These are phyloP conservation scores for Elsinoe australis DNA, from an alignment of 2,329 filamentous ascomycete genomes.

Conservation along the genomic window DNA sequence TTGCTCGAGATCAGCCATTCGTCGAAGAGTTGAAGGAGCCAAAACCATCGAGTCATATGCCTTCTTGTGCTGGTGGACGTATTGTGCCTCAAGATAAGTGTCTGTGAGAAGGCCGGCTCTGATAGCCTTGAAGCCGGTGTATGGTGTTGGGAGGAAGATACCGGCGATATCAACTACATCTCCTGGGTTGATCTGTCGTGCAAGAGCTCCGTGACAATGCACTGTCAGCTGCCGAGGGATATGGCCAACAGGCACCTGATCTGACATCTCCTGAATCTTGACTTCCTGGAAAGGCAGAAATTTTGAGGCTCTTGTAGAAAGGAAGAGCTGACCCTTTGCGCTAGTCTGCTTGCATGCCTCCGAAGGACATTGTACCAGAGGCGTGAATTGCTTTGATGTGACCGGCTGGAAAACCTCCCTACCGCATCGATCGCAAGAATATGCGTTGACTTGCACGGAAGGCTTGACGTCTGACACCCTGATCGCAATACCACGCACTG, in stretches of 20 bases:
- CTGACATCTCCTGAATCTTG: constrained; percentile 98
- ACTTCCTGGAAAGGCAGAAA: constrained; percentile 97
- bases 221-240: constrained; percentile 88
- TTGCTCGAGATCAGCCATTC: constrained; percentile 77
- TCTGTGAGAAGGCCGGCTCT: constrained; percentile 92
- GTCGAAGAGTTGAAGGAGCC: constrained; percentile 67
- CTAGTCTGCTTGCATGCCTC: constrained; percentile 85
- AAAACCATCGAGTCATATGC: constrained; percentile 88
- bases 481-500: constrained; percentile 86
- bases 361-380: constrained; percentile 78
- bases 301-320: constrained; percentile 92
- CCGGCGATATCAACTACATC: constrained; percentile 91
- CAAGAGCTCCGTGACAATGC: constrained; percentile 78
- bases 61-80: constrained; percentile 94
- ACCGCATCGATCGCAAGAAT: constrained; percentile 93
- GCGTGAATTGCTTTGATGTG: constrained; percentile 81
- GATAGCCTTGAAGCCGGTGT: constrained; percentile 98
- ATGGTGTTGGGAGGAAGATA: constrained; percentile 93
- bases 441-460: constrained; percentile 93
- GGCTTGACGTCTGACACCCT: constrained; percentile 97
- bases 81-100: constrained; percentile 91
- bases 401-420: constrained; percentile 97
- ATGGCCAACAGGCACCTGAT: constrained; percentile 95
- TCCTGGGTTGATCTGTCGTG: constrained; percentile 81
- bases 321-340: constrained; percentile 84